A percentile compares a stretch with the other conserved stretches of the same genome.
Conservation (phyloP, 345 rosid species). For the Hevea brasiliensis region DNA sequence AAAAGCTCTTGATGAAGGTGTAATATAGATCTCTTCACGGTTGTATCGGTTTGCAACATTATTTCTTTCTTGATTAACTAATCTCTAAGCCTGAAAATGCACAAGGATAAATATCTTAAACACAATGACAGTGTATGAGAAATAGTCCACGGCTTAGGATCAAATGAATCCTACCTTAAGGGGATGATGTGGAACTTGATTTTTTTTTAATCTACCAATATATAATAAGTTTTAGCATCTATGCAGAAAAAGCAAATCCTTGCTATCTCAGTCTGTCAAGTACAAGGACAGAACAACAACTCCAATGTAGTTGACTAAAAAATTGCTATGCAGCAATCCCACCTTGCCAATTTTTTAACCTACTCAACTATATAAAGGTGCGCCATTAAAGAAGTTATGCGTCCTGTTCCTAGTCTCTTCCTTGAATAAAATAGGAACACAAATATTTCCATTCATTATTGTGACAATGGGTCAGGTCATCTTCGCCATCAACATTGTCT, state of each 20-base stretch:
- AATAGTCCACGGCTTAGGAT: constrained; percentile 15
- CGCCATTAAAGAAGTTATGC: too few species aligned
- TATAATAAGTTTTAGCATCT: too few species aligned
- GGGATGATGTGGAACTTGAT: constrained; percentile 92
- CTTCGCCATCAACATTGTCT: constrained; percentile 98
- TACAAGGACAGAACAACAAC: too few species aligned
- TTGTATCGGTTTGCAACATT: constrained; percentile 64
- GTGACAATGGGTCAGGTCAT: constrained; percentile 99
- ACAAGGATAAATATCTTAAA: constrained; percentile 13
- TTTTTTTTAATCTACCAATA: too few species aligned
- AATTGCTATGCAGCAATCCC: too few species aligned
- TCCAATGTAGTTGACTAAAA: too few species aligned
- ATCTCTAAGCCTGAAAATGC: constrained; percentile 87
- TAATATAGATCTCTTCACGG: constrained; percentile 79
- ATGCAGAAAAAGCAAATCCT: too few species aligned
- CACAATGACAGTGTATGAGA: constrained; percentile 3
- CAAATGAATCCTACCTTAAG: constrained; percentile 64
- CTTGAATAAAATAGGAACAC: too few species aligned
- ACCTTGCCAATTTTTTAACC: too few species aligned
- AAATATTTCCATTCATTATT: constrained; percentile 97
- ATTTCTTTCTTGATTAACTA: constrained; percentile 88
- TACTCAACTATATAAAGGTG: too few species aligned
- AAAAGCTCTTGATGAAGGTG: constrained; percentile 86
- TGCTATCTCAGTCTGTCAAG: too few species aligned
- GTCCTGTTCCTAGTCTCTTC: too few species aligned